Evolutionary conservation across 2,329 filamentous ascomycete genomes (phyloP).

Genomic region (Phyllachora maydis): DNA sequence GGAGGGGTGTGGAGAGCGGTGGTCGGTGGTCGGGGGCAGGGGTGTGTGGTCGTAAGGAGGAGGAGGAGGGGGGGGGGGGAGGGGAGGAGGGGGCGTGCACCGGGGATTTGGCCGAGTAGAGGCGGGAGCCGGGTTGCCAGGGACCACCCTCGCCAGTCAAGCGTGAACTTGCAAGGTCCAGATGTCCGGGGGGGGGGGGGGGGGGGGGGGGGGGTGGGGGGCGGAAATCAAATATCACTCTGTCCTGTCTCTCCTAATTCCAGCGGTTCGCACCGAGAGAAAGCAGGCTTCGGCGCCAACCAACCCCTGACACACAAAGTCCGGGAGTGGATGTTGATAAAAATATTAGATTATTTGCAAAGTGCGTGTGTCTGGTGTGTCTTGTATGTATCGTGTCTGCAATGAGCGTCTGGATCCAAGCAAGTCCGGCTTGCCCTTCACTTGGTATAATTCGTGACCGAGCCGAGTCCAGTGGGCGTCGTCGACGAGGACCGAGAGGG

Average conservation of each 20-base stretch:
- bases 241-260: too few relatives aligned
- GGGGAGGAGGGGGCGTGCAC: conserved; percentile 7
- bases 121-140: conserved; percentile 15
- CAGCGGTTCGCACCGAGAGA: too few relatives aligned
- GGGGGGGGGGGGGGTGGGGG: conserved; percentile 2
- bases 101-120: conserved; percentile 15
- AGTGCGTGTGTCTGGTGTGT: too few relatives aligned
- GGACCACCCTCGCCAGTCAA: conserved; percentile 11
- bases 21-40: conserved; percentile 7
- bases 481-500: too few relatives aligned
- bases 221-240: conserved; percentile 11
- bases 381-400: conserved; percentile 5
- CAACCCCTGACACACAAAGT: too few relatives aligned
- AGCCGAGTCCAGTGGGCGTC: too few relatives aligned
- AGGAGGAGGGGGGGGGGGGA: conserved; percentile 5
- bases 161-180: conserved; percentile 12
- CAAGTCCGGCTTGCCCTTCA: conserved; percentile 40
- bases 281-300: conserved; percentile 5
- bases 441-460: too few relatives aligned
- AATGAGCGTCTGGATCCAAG: conserved; percentile 31
- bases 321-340: too few relatives aligned
- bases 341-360: conserved; percentile 11
- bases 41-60: conserved; percentile 11
- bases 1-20: conserved; percentile 4
- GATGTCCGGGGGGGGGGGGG: conserved; percentile 11